Conservation (phyloP, 2,329 filamentous ascomycete species). For the Fonsecaea multimorphosa region DNA sequence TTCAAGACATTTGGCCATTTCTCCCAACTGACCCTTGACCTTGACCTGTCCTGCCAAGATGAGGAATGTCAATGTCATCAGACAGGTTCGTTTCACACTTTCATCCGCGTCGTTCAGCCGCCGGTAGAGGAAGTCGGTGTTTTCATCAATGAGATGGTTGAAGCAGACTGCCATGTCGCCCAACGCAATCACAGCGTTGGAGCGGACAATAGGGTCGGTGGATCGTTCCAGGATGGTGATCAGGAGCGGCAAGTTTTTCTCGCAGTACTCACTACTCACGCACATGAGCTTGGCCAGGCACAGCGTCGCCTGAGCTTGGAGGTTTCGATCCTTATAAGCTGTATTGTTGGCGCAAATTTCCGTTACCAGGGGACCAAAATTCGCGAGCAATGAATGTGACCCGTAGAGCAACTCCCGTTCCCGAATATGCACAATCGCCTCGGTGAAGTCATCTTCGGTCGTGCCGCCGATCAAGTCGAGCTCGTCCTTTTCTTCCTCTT, state of each 20-base stretch:
- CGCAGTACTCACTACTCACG: slow-evolving; percentile 94
- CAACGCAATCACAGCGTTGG: slow-evolving; percentile 94
- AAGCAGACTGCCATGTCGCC: slow-evolving; percentile 99
- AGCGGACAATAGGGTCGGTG: slow-evolving; percentile 87
- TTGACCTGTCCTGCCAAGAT: slow-evolving; percentile 98
- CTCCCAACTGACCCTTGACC: slow-evolving; percentile 96
- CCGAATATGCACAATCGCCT: slow-evolving; percentile 82
- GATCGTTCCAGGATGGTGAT: slow-evolving; percentile 98
- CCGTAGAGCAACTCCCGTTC: slow-evolving; percentile 86
- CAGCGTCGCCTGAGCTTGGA: slow-evolving; percentile 90
- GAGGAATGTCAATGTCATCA: slow-evolving; percentile 98
- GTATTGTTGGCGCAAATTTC: slow-evolving; percentile 97
- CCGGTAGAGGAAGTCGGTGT: slow-evolving; percentile 96
- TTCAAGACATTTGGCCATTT: slow-evolving; percentile 99
- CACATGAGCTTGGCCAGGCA: slow-evolving; percentile 99
- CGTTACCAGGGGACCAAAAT: slow-evolving; percentile 87
- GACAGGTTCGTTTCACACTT: slow-evolving; percentile 92
- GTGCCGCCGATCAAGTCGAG: slow-evolving; percentile 96
- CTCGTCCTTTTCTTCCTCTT: slow-evolving; percentile 77
- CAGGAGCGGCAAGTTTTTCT: slow-evolving; percentile 86
- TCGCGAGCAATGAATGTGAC: slow-evolving; percentile 79
- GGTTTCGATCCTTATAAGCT: slow-evolving; percentile 82
- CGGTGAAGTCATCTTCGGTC: slow-evolving; percentile 90
- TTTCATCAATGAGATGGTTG: slow-evolving; percentile 98
- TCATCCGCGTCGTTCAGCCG: slow-evolving; percentile 86